phyloP scores from a whole-genome alignment of 208 protist genomes.

The Entamoeba invadens region DNA sequence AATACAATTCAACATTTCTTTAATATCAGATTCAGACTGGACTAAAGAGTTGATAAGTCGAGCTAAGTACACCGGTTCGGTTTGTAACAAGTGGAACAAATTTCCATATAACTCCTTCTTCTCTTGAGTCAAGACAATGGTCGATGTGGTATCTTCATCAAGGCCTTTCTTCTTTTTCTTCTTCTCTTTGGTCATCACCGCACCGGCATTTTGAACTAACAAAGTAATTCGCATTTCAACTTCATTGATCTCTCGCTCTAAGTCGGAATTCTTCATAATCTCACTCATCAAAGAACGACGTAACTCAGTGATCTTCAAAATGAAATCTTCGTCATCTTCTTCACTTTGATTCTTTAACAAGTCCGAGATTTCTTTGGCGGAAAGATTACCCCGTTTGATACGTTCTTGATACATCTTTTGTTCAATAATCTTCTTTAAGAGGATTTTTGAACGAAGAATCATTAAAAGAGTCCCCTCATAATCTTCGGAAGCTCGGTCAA shows the following conservation, averaged over 20 bases:
- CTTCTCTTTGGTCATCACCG: background rate
- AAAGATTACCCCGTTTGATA: background rate
- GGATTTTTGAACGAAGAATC: background rate
- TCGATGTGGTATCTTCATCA: background rate
- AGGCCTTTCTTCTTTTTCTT: background rate
- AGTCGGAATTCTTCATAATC: background rate
- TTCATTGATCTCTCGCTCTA: background rate
- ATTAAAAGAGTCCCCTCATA: background rate
- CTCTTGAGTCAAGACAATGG: background rate
- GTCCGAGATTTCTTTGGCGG: background rate
- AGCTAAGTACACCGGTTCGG: background rate
- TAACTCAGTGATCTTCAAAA: background rate
- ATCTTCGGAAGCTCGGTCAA: background rate
- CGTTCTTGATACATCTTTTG: slow-evolving; percentile 1
- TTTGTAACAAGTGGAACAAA: background rate
- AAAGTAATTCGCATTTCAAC: background rate
- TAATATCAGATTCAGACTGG: background rate
- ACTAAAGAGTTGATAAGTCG: background rate
- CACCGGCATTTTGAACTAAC: background rate
- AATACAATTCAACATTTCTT: background rate
- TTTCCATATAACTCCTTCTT: background rate
- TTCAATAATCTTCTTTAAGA: background rate
- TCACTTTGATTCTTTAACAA: background rate
- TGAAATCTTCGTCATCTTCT: background rate
- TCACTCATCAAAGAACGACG: background rate